These are phyloP conservation scores for Diplosphaera chodatii DNA, from an alignment of 139 green algal species.

Conservation along the genomic window DNA sequence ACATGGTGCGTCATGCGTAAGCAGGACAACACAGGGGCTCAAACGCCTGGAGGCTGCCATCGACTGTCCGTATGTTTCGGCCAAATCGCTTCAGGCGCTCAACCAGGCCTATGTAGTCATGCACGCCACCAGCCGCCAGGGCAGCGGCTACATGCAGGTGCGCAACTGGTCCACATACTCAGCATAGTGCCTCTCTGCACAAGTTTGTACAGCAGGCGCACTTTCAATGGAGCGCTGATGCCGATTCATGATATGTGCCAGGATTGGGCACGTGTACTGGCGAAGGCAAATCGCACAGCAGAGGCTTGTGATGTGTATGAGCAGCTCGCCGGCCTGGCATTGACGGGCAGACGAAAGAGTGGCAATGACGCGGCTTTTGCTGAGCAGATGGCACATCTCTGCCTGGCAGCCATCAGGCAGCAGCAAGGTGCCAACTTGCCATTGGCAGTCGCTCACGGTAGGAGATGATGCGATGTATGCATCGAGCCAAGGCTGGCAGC, in stretches of 20 bases:
- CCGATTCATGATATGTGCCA: too few species aligned
- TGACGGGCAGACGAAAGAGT: too few species aligned
- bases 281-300: slow-evolving; percentile 16
- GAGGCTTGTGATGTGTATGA: slow-evolving; percentile 40
- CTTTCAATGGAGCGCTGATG: too few species aligned
- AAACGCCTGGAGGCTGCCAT: slow-evolving; percentile 48
- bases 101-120: slow-evolving; percentile 37
- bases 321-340: slow-evolving; percentile 26
- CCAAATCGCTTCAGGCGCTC: slow-evolving; percentile 41
- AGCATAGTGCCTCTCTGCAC: too few species aligned
- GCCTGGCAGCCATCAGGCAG: not conserved
- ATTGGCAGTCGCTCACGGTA: too few species aligned
- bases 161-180: too few species aligned
- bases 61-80: slow-evolving; percentile 58
- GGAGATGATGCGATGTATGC: too few species aligned
- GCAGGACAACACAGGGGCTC: slow-evolving; percentile 20
- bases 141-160: slow-evolving; percentile 14
- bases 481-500: too few species aligned
- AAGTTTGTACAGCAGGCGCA: too few species aligned
- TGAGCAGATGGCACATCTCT: not conserved
- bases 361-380: too few species aligned
- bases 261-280: too few species aligned
- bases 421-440: too few species aligned
- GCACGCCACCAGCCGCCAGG: slow-evolving; percentile 6
- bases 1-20: not conserved